Conservation (phyloP, 176 grass and related monocot genomes). For the Bothriochloa decipiens region DNA sequence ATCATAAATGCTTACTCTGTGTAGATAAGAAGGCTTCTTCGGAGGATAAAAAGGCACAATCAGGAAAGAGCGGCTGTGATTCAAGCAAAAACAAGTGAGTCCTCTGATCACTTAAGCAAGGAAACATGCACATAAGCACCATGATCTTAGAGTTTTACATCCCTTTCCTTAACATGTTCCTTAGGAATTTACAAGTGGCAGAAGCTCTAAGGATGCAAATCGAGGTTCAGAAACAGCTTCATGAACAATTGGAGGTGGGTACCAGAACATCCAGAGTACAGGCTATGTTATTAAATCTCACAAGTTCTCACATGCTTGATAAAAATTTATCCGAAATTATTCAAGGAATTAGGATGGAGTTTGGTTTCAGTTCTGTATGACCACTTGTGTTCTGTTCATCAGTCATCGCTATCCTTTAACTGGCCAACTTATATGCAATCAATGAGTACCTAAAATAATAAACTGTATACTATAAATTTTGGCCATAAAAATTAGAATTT, state of each 20-base stretch:
- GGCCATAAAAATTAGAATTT: neutral
- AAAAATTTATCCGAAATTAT: neutral
- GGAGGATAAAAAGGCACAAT: slow-evolving; percentile 63
- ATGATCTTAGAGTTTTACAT: slow-evolving; percentile 6
- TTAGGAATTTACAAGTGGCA: slow-evolving; percentile 67
- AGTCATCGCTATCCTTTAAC: neutral
- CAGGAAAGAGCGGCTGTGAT: slow-evolving; percentile 41
- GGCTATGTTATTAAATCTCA: neutral
- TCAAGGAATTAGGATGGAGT: neutral
- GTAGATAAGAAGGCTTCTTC: slow-evolving; percentile 66
- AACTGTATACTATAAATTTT: neutral
- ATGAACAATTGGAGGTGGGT: slow-evolving; percentile 92
- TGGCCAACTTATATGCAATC: neutral
- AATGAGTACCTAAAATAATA: neutral
- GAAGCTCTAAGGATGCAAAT: slow-evolving; percentile 94
- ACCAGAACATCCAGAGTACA: neutral
- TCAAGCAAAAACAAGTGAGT: slow-evolving; percentile 59
- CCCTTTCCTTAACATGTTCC: neutral
- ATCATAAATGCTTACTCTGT: slow-evolving; percentile 27
- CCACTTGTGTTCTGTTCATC: neutral
- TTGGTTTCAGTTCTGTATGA: neutral
- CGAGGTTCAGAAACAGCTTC: slow-evolving; percentile 92
- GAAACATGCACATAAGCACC: neutral
- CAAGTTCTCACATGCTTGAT: neutral
- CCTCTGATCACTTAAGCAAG: neutral